Evolutionary conservation across 306 rosid species (phyloP), one percentile per base, ranked within the genome.

Genomic region (Delonix regia): DNA sequence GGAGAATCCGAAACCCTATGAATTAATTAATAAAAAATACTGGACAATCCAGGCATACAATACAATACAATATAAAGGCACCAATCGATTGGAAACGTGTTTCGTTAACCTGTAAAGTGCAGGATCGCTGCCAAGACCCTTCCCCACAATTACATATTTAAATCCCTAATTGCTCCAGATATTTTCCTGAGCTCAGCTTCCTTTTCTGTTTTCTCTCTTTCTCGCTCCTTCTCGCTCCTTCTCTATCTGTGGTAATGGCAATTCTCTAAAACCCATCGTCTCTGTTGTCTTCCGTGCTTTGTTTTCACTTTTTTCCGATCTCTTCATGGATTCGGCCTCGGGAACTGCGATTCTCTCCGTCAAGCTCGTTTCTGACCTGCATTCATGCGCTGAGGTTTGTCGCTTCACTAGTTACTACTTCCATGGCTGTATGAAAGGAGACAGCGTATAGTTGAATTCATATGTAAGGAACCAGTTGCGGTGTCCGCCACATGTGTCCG

Each of bases 61-160:
- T 15, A 51, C 6, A 22, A 2, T 15, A 14, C 19, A 15, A 47
- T n/a, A 19, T n/a, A 18, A 24, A 21, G 42, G 19, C 63, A 34
- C 66, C 63, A 34, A 25, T 61, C 4, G 59, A 9, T 24, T 18
- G 38, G 42, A 41, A 68, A 34, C 39, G 25, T 8, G 77, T 65
- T 62, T 48, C 53, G 78, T 78, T 36, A 34, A 36, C 27, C 0
- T 15, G 69, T 71, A 77, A 86, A 78, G 83, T 74, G 72, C 80
- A 81, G 74, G 77, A 59, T n/a, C 13, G 57, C 1, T 45, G 44
- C 25, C 25, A 9, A 63, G 9, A 33, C 68, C 28, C 57, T 28
- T 38, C 71, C 24, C 69, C 83, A 69, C 78, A 41, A 71, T 66
- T 55, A 48, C 57, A 77, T 85, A 62, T 78, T 81, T 81, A 53